A percentile compares a stretch with the other conserved stretches of the same genome.
Evolutionary conservation across 2,329 filamentous ascomycete species (phyloP).

Genomic region (Incumbomyces delicatus): DNA sequence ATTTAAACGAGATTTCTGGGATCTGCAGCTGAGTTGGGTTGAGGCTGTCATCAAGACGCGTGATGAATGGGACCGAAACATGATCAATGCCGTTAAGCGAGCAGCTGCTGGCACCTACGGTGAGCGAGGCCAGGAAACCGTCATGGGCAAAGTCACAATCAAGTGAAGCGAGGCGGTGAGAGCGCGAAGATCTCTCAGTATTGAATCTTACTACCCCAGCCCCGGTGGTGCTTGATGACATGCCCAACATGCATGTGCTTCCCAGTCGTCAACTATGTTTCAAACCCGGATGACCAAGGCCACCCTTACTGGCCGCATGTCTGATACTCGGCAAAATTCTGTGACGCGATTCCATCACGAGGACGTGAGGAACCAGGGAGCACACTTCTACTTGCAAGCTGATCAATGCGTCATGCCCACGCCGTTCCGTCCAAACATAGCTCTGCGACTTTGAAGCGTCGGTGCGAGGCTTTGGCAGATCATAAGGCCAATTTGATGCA

Average conservation of each 20-base stretch:
- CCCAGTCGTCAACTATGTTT: background rate
- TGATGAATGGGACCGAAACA: constrained; percentile 86
- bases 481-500: no score
- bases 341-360: no score
- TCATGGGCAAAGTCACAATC: constrained; percentile 75
- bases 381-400: no score
- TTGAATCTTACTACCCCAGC: no score
- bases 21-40: constrained; percentile 89
- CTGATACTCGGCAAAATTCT: no score
- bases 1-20: constrained; percentile 85
- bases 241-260: background rate
- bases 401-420: no score
- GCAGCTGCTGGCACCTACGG: constrained; percentile 78
- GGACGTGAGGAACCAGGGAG: no score
- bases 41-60: constrained; percentile 77
- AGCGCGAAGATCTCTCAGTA: background rate
- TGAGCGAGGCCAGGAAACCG: constrained; percentile 73
- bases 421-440: no score
- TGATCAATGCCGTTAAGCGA: constrained; percentile 81
- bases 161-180: constrained; percentile 3
- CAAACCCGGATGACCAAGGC: no score
- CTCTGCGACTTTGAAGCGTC: no score
- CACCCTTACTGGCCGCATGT: no score
- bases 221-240: background rate
- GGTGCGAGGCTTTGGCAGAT: no score